Base-by-base conservation (phyloP, 495 filamentous ascomycete genomes). In the Talaromyces liani region DNA sequence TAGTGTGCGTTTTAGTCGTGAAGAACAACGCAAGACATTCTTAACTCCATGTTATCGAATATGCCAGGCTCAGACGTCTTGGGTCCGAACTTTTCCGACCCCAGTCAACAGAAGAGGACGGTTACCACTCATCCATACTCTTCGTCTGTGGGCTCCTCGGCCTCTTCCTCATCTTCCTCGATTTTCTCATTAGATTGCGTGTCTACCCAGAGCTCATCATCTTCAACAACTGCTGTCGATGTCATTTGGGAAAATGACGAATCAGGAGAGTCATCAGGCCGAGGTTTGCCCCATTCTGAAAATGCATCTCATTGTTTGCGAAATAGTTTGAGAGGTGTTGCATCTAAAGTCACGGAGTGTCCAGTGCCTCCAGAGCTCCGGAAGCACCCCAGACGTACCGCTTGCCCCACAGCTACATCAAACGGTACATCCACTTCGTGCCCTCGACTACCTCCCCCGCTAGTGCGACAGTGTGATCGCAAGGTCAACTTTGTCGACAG, bases 401-500 rank as follows among this genome's bases (percentile, higher is more conserved):
- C 79, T 67, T 74, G 71, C 58, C 68, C 74, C 53, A 66, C 75
- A 49, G 68, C 66, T n/a, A 70, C 70, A 54, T 63, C 73, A 61
- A 77, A 72, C 67, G 78, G 74, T 63, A 61, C 64, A 65, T 72
- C 85, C 65, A 66, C 75, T 34, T 75, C 74, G 61, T 80, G 86
- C 67, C 75, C 84, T 61, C 85, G 86, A 65, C 85, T 87, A 68
- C 92, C 93, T 66, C 92, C 94, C 29, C 81, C 88, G 63, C 85
- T 97, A 60, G 82, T 92, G 53, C 89, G 94, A 63, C 94, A 98
- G 79, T 87, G 87, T 69, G 94, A 97, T 72, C 88, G 94, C 65
- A 98, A 97, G 79, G 84, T 90, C 71, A 92, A 88, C 73, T 98
- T 98, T 73, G 94, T 98, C 78, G 93, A 97, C 74, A 92, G 86